A percentile compares a stretch with the other conserved stretches of the same genome.
phyloP scores from a whole-genome alignment of 495 filamentous ascomycete genomes.

The Penicillium atrosanguineum region DNA sequence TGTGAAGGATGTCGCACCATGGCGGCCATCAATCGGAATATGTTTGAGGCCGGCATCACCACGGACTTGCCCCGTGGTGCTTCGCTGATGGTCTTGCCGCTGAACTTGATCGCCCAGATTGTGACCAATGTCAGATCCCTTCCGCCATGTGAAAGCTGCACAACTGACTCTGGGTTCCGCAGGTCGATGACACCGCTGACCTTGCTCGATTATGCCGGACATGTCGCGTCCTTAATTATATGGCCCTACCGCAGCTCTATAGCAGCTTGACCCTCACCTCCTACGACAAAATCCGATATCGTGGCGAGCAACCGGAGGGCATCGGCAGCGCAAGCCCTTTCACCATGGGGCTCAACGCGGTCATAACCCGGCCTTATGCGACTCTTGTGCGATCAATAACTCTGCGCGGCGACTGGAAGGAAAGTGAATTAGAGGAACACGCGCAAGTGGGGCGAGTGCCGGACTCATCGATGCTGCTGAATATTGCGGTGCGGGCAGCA shows the following conservation, averaged over 20 bases:
- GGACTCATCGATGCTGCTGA: conserved; percentile 63
- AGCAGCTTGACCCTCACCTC: conserved; percentile 54
- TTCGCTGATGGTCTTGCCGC: conserved; percentile 48
- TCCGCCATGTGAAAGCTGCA: conserved; percentile 4
- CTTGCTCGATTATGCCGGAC: conserved; percentile 58
- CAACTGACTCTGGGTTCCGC: conserved; percentile 1
- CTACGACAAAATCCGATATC: conserved; percentile 60
- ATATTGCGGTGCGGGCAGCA: conserved; percentile 55
- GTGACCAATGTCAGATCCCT: conserved; percentile 46
- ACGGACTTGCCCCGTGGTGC: conserved; percentile 32
- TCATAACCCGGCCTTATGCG: conserved; percentile 55
- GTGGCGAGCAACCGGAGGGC: conserved; percentile 56
- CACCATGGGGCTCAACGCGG: conserved; percentile 59
- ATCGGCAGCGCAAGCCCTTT: conserved; percentile 62
- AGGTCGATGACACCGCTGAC: conserved; percentile 56
- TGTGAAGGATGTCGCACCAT: conserved; percentile 38
- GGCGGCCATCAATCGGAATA: conserved; percentile 47
- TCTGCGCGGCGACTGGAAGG: conserved; percentile 57
- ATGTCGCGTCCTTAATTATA: conserved; percentile 63
- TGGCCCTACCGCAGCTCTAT: conserved; percentile 62
- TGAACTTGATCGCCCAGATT: conserved; percentile 58
- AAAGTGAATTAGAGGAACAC: conserved; percentile 55
- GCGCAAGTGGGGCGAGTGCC: conserved; percentile 56
- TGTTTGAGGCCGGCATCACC: conserved; percentile 44
- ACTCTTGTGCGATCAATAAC: conserved; percentile 51